Percentiles rank a stretch among this genome's conserved stretches.
phyloP scores from a whole-genome alignment of 495 filamentous ascomycete species.

The Mycothermus thermophilus region DNA sequence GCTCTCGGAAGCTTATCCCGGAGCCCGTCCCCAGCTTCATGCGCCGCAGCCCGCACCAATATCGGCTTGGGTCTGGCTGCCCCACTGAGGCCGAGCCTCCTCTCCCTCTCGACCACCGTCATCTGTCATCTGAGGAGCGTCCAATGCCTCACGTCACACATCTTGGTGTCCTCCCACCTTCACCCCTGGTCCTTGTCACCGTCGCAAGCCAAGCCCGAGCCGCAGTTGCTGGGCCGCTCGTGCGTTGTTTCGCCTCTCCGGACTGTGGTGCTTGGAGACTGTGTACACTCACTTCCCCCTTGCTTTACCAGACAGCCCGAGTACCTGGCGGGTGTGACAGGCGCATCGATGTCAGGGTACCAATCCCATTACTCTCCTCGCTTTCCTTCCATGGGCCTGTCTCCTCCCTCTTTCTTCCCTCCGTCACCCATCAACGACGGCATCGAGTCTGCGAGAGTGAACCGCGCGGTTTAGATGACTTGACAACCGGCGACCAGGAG shows the following conservation, averaged over 20 bases:
- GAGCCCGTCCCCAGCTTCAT: slow-evolving; percentile 10
- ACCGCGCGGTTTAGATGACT: slow-evolving; percentile 33
- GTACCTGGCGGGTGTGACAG: too few species aligned
- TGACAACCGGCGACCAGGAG: slow-evolving; percentile 25
- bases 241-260: slow-evolving; percentile 36
- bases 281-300: too few species aligned
- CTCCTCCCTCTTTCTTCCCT: slow-evolving; percentile 13
- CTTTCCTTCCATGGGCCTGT: slow-evolving; percentile 16
- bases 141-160: too few species aligned
- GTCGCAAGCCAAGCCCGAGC: slow-evolving; percentile 20
- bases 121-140: too few species aligned
- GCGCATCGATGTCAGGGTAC: too few species aligned
- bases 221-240: slow-evolving; percentile 23
- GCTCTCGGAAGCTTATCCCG: too few species aligned
- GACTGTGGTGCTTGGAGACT: too few species aligned
- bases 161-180: slow-evolving; percentile 7
- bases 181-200: slow-evolving; percentile 24
- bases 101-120: too few species aligned
- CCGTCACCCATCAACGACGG: slow-evolving; percentile 22
- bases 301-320: too few species aligned
- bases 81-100: too few species aligned
- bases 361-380: slow-evolving; percentile 14
- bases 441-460: slow-evolving; percentile 16
- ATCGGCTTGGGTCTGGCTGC: slow-evolving; percentile 14
- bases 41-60: slow-evolving; percentile 4